Evolutionary conservation across 495 filamentous ascomycete genomes (phyloP), one percentile per base, ranked within the genome.

Genomic region (Copromyces sp.): DNA sequence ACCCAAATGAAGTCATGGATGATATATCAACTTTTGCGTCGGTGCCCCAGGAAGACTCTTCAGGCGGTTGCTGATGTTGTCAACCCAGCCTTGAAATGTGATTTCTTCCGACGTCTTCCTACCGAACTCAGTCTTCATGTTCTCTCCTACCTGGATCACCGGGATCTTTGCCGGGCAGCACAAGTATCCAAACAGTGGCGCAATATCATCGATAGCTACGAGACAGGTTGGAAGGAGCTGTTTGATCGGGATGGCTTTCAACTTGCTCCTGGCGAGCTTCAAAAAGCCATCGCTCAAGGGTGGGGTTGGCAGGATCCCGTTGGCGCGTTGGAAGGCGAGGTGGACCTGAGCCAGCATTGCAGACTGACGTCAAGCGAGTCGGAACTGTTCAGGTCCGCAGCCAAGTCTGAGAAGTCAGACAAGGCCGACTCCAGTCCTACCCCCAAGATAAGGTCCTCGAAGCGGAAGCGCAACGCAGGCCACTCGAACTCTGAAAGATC

Each of bases 271-370:
- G 93, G 93, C 14, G 95, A 99, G 78, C 83, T 99, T 20, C 89
- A 95, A 70, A 88, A 90, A 73, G 94, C 95, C 16, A 92, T 98
- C 70, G 87, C 85, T 39, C 92, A 98, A 82, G 95, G 95, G n/a
- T 99, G 95, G 95, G 95, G 94, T n/a, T 99, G 95, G 93, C 95
- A 98, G 79, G 90, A 93, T 80, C 93, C 94, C 3, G 88, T 89
- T 70, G 93, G 90, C 7, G 79, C 85, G 9, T 88, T 93, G 74
- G 91, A 90, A 68, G 93, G 84, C 70, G 95, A 99, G 78, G 86
- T 88, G 72, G 94, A 99, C 80, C 83, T 98, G 20, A 91, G 90
- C 75, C 82, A 75, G 72, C 84, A 77, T 73, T 82, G 44, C 75
- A 82, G 72, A 73, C 80, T 81, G 78, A 85, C 74, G 73, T 84